Evolutionary conservation across 2,329 filamentous ascomycete species (phyloP).

Genomic region (Corinectria fuckeliana): DNA sequence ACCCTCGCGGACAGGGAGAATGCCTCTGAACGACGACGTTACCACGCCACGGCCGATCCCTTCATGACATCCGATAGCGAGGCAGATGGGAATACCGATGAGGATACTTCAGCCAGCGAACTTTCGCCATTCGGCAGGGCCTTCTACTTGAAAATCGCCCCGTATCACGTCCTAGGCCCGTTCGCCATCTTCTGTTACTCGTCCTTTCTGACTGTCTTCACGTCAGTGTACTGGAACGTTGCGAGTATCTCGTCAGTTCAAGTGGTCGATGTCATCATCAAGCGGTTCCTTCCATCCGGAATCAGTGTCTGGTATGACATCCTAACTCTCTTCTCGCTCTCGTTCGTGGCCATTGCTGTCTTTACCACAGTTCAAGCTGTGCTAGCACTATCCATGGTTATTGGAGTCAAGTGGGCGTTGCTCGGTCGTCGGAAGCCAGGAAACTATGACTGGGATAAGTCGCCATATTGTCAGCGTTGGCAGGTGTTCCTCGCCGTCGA

Average conservation of each 20-base stretch:
- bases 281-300: conserved; percentile 30
- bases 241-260: conserved; percentile 56
- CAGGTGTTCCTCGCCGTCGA: conserved; percentile 61
- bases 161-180: conserved; percentile 57
- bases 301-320: conserved; percentile 40
- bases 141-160: conserved; percentile 58
- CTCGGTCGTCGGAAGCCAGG: conserved; percentile 58
- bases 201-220: conserved; percentile 52
- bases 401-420: conserved; percentile 58
- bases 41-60: conserved; percentile 4
- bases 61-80: conserved; percentile 29
- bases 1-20: conserved; percentile 29
- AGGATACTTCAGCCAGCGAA: conserved; percentile 9
- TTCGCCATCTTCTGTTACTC: conserved; percentile 59
- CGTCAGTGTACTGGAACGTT: conserved; percentile 58
- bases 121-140: conserved; percentile 60
- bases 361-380: conserved; percentile 52
- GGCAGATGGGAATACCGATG: conserved; percentile 11
- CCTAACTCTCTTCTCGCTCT: conserved; percentile 49
- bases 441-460: conserved; percentile 64
- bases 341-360: conserved; percentile 47
- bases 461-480: conserved; percentile 64
- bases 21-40: conserved; percentile 6
- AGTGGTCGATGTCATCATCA: conserved; percentile 47
- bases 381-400: conserved; percentile 50